Conservation (phyloP, 2,329 filamentous ascomycete species). For the Verticillium albo-atrum region DNA sequence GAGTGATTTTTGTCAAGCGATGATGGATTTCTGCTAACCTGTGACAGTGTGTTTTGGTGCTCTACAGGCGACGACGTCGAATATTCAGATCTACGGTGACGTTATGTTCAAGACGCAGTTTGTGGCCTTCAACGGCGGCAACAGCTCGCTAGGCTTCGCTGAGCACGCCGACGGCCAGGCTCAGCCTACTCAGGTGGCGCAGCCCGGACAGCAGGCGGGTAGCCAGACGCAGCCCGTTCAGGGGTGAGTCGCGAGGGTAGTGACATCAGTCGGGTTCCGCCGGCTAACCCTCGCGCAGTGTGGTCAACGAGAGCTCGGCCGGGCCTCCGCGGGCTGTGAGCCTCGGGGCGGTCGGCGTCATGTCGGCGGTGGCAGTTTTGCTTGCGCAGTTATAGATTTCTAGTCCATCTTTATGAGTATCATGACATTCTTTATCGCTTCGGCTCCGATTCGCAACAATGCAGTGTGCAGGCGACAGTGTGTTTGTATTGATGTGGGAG, state of each 20-base stretch:
- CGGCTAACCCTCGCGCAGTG: neutral
- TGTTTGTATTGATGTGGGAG: too few relatives aligned
- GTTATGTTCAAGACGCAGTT: constrained; percentile 60
- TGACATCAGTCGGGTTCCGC: neutral
- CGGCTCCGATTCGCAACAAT: too few relatives aligned
- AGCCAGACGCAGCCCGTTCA: neutral
- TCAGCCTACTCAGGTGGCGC: neutral
- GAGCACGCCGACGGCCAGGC: constrained; percentile 7
- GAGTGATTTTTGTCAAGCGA: constrained; percentile 21
- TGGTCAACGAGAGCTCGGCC: neutral
- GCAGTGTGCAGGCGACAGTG: too few relatives aligned
- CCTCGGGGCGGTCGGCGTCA: neutral
- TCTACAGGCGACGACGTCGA: constrained; percentile 53
- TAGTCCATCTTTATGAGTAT: neutral
- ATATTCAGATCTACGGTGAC: constrained; percentile 59
- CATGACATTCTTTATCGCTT: neutral
- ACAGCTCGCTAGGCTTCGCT: constrained; percentile 49
- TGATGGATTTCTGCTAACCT: neutral
- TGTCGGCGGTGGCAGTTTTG: neutral
- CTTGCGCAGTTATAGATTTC: neutral
- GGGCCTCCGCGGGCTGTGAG: neutral
- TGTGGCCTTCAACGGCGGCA: constrained; percentile 52
- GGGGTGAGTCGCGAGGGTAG: neutral
- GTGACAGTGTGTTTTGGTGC: constrained; percentile 59
- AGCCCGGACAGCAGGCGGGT: neutral